Base-by-base conservation (phyloP, 768 basidiomycete genomes). In the Podaxis sp. region DNA sequence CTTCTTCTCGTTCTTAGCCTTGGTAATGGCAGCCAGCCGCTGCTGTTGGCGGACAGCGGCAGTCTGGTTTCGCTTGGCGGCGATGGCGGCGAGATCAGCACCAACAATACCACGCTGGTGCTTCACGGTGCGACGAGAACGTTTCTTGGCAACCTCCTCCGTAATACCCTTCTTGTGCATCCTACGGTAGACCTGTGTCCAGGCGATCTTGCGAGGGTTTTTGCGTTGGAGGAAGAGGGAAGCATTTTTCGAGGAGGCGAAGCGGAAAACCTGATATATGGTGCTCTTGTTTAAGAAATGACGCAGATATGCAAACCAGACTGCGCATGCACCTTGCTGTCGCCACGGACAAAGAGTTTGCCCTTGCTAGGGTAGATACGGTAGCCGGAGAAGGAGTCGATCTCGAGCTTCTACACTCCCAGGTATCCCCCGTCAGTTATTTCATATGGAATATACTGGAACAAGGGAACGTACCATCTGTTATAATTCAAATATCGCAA, bases 131-230 rank as follows among this genome's bases (percentile, higher is more conserved):
- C 90, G 89, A 79, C 96, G 92, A 56, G 92, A 92, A 67, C 96
- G 91, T 84, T 97, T 98, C 94, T 99, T 99, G 72, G 95, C 95
- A 58, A 96, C 92, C 80, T 99, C 96, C 81, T 99, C 96, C 56
- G 95, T 95, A 77, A 99, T 87, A 77, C 97, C 97, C 89, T 99
- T 99, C 88, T 96, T 97, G 88, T 99, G 97, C 90, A 97, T 93
- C 71, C 95, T 91, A 68, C 93, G 91, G 85, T 92, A 96, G 65
- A 91, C 86, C 71, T 82, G 79, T 42, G 96, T 99, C 96, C 96
- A 99, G 67, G 96, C 90, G 80, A 99, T 95, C 87, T 99, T 99
- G 75, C 97, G 93, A 57, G 97, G 97, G 85, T 99, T 99, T 84
- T 99, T 99, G 82, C 96, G 93, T 79, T 99, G 97, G 63, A 92